A percentile compares a stretch with the other conserved stretches of the same genome.
These are phyloP conservation scores for Sherardia arvensis DNA, from an alignment of 257 asterid genomes.

Conservation along the genomic window DNA sequence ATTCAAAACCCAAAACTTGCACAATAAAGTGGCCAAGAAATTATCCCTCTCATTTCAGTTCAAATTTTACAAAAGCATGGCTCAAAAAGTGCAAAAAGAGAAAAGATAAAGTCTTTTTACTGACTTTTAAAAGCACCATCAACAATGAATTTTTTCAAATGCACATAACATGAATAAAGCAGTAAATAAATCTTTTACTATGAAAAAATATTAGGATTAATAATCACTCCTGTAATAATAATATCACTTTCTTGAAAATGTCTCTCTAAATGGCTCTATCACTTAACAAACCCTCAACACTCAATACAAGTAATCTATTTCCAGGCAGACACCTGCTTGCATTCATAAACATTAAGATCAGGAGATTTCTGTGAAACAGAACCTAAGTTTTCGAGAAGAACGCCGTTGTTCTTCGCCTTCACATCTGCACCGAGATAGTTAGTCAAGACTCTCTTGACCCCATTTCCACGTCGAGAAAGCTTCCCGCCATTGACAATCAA, in stretches of 20 bases:
- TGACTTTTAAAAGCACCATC: background rate
- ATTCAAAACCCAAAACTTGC: background rate
- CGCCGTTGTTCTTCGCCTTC: slow-evolving; percentile 33
- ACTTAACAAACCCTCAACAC: slow-evolving; percentile 1
- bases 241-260: background rate
- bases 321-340: slow-evolving; percentile 17
- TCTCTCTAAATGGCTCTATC: slow-evolving; percentile 6
- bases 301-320: slow-evolving; percentile 2
- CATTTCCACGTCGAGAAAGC: slow-evolving; percentile 59
- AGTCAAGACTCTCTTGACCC: slow-evolving; percentile 60
- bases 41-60: background rate
- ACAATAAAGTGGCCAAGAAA: background rate
- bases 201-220: background rate
- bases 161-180: background rate
- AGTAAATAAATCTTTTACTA: background rate
- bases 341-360: slow-evolving; percentile 19
- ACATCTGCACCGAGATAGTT: slow-evolving; percentile 62
- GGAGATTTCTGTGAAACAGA: slow-evolving; percentile 29
- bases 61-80: background rate
- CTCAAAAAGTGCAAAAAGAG: background rate
- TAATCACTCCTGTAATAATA: slow-evolving; percentile 3
- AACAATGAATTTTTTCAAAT: background rate
- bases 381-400: slow-evolving; percentile 24
- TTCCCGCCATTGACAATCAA: slow-evolving; percentile 28
- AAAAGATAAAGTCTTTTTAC: background rate